These are phyloP conservation scores for Talaromyces sp. DNA, from an alignment of 2,329 filamentous ascomycete genomes.

Conservation along the genomic window DNA sequence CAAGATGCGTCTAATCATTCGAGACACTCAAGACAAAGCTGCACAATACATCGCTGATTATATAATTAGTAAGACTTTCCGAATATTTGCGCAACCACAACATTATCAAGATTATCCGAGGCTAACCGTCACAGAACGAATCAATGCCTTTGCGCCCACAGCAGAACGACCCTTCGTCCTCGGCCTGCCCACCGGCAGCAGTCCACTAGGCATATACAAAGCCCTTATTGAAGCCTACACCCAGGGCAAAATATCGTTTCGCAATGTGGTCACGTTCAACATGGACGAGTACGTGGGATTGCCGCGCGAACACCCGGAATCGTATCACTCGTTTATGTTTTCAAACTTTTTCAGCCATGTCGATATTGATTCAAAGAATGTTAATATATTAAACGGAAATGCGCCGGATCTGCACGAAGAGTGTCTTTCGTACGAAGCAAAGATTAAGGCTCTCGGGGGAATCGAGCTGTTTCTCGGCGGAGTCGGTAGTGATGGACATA, in stretches of 20 bases:
- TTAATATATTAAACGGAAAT: conserved; percentile 74
- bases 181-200: conserved; percentile 64
- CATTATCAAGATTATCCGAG: neutral
- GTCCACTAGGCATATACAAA: conserved; percentile 54
- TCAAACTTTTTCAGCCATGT: conserved; percentile 75
- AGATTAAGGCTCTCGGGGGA: conserved; percentile 48
- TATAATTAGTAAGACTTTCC: conserved; percentile 13
- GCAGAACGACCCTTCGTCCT: conserved; percentile 61
- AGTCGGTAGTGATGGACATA: conserved; percentile 76
- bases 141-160: conserved; percentile 13
- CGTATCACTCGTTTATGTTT: conserved; percentile 82
- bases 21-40: conserved; percentile 2
- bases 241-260: conserved; percentile 61
- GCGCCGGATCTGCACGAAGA: conserved; percentile 67
- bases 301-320: conserved; percentile 70
- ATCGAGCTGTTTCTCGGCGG: conserved; percentile 76
- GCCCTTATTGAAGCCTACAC: conserved; percentile 60
- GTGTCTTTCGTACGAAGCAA: conserved; percentile 40
- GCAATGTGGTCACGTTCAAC: conserved; percentile 78
- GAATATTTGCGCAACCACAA: neutral
- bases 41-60: conserved; percentile 16
- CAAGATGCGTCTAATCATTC: conserved; percentile 18
- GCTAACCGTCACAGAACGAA: conserved; percentile 14
- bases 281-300: conserved; percentile 82
- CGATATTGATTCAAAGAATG: conserved; percentile 69